phyloP scores from a whole-genome alignment of 495 filamentous ascomycete species.

The Tricharina praecox region DNA sequence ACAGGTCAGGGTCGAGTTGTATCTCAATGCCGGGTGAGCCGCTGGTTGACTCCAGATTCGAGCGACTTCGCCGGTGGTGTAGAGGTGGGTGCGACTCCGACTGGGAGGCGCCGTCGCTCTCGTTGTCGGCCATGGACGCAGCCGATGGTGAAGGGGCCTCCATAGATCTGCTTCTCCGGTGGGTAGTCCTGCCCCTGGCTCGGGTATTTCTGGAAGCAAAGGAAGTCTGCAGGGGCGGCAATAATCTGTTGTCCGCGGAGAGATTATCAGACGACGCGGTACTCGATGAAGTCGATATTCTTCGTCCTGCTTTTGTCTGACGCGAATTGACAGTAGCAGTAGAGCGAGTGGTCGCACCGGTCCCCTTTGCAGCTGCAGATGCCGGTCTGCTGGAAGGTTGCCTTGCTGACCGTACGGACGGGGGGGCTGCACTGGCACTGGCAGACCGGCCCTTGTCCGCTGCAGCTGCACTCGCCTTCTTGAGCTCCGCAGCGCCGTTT shows the following conservation, averaged over 20 bases:
- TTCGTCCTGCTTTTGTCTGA: too few species aligned
- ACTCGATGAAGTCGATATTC: constrained; percentile 7
- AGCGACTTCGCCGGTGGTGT: constrained; percentile 30
- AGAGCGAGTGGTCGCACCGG: not conserved
- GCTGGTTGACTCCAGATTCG: constrained; percentile 28
- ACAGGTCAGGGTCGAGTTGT: constrained; percentile 14
- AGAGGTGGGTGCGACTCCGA: constrained; percentile 25
- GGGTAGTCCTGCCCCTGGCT: constrained; percentile 9
- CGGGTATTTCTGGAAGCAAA: constrained; percentile 15
- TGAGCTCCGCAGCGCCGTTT: too few species aligned
- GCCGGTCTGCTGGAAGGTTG: constrained; percentile 2
- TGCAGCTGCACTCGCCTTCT: too few species aligned
- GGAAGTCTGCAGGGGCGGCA: constrained; percentile 23
- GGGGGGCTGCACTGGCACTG: too few species aligned
- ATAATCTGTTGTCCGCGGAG: constrained; percentile 7
- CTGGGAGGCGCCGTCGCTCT: constrained; percentile 17
- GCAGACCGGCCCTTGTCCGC: too few species aligned
- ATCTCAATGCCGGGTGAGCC: constrained; percentile 31
- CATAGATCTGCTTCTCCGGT: constrained; percentile 23
- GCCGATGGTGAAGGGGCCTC: constrained; percentile 25
- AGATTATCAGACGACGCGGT: constrained; percentile 7
- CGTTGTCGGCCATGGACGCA: constrained; percentile 24
- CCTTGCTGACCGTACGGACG: constrained; percentile 2
- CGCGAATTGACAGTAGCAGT: too few species aligned
- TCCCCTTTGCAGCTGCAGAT: not conserved